These are phyloP conservation scores for Lophium mytilinum DNA, from an alignment of 495 filamentous ascomycete genomes.

Conservation along the genomic window DNA sequence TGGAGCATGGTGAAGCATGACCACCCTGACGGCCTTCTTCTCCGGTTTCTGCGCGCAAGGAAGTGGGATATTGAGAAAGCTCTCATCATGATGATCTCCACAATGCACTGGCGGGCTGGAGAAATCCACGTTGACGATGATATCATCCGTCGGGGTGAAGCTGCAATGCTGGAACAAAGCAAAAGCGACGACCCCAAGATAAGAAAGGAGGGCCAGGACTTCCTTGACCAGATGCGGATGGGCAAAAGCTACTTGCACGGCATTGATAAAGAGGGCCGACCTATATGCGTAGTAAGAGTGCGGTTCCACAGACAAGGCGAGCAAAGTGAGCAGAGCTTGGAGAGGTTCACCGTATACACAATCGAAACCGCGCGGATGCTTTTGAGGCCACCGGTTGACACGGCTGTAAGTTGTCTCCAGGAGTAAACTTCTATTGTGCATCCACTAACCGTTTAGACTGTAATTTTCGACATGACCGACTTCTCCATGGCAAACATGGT, in stretches of 20 bases:
- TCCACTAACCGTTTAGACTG: slow-evolving; percentile 44
- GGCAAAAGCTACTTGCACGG: slow-evolving; percentile 97
- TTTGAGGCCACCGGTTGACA: slow-evolving; percentile 72
- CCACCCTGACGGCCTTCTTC: slow-evolving; percentile 76
- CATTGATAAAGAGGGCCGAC: slow-evolving; percentile 72
- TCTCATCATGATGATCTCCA: slow-evolving; percentile 86
- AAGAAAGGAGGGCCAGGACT: slow-evolving; percentile 68
- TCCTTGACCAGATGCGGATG: slow-evolving; percentile 73
- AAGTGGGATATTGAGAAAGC: slow-evolving; percentile 97
- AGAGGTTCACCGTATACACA: slow-evolving; percentile 84
- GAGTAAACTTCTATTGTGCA: slow-evolving; percentile 1
- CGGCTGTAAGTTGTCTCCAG: slow-evolving; percentile 59
- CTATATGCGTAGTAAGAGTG: slow-evolving; percentile 80
- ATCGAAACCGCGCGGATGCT: slow-evolving; percentile 90
- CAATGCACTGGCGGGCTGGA: slow-evolving; percentile 78
- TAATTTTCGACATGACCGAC: slow-evolving; percentile 91
- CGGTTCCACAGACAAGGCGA: slow-evolving; percentile 72
- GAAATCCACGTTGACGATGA: slow-evolving; percentile 83
- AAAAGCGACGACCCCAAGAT: slow-evolving; percentile 46
- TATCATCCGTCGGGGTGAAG: slow-evolving; percentile 74
- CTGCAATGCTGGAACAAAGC: slow-evolving; percentile 50
- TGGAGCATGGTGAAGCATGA: slow-evolving; percentile 97
- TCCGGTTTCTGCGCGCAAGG: slow-evolving; percentile 84
- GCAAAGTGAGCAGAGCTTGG: slow-evolving; percentile 70
- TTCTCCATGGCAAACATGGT: slow-evolving; percentile 96